These are phyloP conservation scores for Aspergillus vadensis DNA, from an alignment of 2,329 filamentous ascomycete species.

Conservation along the genomic window DNA sequence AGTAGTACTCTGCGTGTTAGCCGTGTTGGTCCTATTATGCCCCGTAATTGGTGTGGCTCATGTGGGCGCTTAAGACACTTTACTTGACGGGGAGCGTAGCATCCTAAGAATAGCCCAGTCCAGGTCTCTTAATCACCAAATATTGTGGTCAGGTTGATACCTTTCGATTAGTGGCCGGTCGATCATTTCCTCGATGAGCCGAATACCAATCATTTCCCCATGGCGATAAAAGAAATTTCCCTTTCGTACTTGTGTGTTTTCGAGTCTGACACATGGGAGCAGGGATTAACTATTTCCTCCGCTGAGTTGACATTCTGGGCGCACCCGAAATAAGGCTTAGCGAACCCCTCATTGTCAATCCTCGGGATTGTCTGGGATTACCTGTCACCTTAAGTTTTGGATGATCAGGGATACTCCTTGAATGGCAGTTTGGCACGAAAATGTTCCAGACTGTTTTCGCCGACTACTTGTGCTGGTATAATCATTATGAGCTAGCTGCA, in stretches of 20 bases:
- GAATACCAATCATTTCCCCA: neutral
- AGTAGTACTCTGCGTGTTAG: neutral
- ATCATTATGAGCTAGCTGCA: neutral
- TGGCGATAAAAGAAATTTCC: neutral
- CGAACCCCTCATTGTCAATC: slow-evolving; percentile 2
- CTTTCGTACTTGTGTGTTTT: neutral
- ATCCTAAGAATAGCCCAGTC: slow-evolving; percentile 14
- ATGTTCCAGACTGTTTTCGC: neutral
- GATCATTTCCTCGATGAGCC: slow-evolving; percentile 13
- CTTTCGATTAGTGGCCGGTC: neutral
- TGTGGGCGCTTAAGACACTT: neutral
- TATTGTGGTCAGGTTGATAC: neutral
- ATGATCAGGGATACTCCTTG: slow-evolving; percentile 1
- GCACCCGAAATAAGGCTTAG: slow-evolving; percentile 12
- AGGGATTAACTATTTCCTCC: slow-evolving; percentile 6
- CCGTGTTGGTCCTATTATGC: neutral
- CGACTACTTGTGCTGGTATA: neutral
- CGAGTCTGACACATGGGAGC: slow-evolving; percentile 12
- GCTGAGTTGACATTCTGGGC: neutral
- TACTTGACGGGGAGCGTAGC: neutral
- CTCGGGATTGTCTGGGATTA: neutral
- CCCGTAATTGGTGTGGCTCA: neutral
- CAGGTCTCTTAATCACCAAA: neutral
- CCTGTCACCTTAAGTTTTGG: neutral
- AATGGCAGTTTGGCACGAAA: neutral